Conservation (phyloP, 139 green algal species). For the Pseudopediastrum boryanum region DNA sequence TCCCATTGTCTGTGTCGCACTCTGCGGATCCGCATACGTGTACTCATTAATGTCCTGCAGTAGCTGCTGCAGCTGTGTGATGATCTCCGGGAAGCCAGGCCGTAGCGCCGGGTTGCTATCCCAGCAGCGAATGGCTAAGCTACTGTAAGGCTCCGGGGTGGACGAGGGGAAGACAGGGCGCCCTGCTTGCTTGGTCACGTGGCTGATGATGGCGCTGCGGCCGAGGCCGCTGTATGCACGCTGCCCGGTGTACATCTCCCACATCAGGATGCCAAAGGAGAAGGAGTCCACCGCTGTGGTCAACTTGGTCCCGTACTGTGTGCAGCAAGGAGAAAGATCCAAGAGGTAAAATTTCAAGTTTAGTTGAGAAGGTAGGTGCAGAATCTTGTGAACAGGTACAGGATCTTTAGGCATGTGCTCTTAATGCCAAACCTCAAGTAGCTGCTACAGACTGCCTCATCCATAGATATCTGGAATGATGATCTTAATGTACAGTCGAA, state of each 20-base stretch:
- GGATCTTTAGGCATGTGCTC: not conserved
- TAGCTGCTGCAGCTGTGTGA: no score
- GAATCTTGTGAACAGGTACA: not conserved
- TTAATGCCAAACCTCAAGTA: not conserved
- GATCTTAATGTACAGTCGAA: no score
- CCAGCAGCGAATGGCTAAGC: no score
- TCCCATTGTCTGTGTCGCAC: no score
- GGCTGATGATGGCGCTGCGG: not conserved
- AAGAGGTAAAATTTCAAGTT: not conserved
- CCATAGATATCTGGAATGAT: not conserved
- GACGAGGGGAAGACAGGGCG: no score
- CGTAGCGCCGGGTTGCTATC: no score
- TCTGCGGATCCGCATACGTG: no score
- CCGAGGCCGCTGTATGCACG: not conserved
- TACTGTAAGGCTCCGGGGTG: no score
- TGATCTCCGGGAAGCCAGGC: no score
- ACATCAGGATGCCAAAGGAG: constrained; percentile 42
- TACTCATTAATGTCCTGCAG: no score
- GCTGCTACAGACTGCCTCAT: not conserved
- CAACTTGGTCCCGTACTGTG: constrained; percentile 24
- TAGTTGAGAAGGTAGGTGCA: not conserved
- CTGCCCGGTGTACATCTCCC: constrained; percentile 32
- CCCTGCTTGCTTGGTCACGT: no score
- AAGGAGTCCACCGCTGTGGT: constrained; percentile 24
- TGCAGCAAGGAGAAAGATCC: not conserved